Percentiles rank a stretch among this genome's conserved stretches.
phyloP scores from a whole-genome alignment of 306 rosid species.

The Gillenia trifoliata region DNA sequence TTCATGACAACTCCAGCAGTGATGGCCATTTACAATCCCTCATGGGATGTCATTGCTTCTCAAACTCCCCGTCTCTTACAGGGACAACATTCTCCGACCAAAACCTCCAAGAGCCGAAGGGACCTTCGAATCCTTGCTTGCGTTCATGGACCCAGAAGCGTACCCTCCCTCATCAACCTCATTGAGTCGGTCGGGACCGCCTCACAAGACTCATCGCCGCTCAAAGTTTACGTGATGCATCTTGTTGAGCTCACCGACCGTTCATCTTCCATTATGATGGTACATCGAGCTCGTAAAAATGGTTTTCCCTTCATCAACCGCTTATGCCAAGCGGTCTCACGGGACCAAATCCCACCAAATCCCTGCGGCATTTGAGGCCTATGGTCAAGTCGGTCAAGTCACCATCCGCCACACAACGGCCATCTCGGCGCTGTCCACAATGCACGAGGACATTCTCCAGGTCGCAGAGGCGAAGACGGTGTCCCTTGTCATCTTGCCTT shows the following conservation, averaged over 20 bases:
- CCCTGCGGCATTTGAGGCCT: constrained; percentile 56
- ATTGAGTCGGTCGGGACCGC: constrained; percentile 45
- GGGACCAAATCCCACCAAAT: constrained; percentile 49
- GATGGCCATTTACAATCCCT: constrained; percentile 73
- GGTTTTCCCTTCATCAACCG: constrained; percentile 72
- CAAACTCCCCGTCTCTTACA: constrained; percentile 24
- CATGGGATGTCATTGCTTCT: constrained; percentile 31
- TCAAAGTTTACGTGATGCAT: constrained; percentile 65
- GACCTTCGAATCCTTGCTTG: constrained; percentile 62
- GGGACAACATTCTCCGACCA: neutral
- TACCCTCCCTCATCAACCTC: constrained; percentile 48
- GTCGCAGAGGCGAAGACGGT: constrained; percentile 66
- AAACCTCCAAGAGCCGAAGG: neutral
- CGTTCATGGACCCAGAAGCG: constrained; percentile 53
- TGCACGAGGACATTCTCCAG: constrained; percentile 74
- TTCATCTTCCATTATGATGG: constrained; percentile 67
- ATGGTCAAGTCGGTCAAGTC: constrained; percentile 55
- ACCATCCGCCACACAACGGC: constrained; percentile 55
- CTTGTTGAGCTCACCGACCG: constrained; percentile 76
- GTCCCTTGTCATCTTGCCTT: constrained; percentile 61
- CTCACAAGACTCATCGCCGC: constrained; percentile 27
- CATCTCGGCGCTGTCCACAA: constrained; percentile 53
- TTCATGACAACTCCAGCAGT: constrained; percentile 76
- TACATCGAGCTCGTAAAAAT: constrained; percentile 53
- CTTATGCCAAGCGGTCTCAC: constrained; percentile 38